phyloP scores from a whole-genome alignment of 306 rosid species.

The Delonix regia region DNA sequence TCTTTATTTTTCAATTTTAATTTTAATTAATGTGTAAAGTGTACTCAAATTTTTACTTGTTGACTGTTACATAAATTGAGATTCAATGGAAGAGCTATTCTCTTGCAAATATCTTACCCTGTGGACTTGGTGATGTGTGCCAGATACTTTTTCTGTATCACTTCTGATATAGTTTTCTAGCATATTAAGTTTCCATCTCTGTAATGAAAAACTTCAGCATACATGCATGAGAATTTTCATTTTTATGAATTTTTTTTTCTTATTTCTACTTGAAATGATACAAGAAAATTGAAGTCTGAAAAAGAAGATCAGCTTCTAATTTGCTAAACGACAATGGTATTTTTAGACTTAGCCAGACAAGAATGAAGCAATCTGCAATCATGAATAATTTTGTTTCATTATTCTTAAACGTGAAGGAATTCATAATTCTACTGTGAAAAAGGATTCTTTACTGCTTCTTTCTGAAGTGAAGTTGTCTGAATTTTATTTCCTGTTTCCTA shows the following conservation, averaged over 20 bases:
- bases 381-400: conserved; percentile 1
- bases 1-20: conserved; percentile 32
- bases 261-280: neutral
- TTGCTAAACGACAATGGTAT: neutral
- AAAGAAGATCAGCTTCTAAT: neutral
- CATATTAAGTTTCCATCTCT: neutral
- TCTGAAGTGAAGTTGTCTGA: conserved; percentile 11
- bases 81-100: conserved; percentile 11
- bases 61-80: neutral
- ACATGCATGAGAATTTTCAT: neutral
- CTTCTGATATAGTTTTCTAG: conserved; percentile 8
- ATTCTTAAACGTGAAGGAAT: neutral
- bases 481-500: conserved; percentile 7
- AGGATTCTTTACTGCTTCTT: conserved; percentile 19
- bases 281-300: neutral
- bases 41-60: neutral
- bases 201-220: neutral
- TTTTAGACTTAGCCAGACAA: neutral
- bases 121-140: conserved; percentile 13
- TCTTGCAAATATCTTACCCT: too few relatives aligned
- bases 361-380: neutral
- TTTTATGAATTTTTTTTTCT: neutral
- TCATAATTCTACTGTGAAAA: conserved; percentile 23
- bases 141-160: neutral
- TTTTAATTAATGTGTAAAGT: conserved; percentile 21